These are phyloP conservation scores for Sabuloglossum arenarium DNA, from an alignment of 495 filamentous ascomycete species.

Conservation along the genomic window DNA sequence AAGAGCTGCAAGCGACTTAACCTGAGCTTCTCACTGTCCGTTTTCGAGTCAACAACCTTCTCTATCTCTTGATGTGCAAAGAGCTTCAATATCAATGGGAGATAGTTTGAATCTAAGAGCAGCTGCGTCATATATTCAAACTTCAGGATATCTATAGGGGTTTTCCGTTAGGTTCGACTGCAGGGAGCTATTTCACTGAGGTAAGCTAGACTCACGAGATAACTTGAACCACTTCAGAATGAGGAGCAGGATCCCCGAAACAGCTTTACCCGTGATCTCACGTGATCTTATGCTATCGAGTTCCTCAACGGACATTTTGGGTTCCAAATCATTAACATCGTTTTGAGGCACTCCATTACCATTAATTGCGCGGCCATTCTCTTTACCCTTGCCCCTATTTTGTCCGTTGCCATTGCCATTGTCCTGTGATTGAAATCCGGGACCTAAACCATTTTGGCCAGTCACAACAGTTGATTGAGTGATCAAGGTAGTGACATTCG, in stretches of 20 bases:
- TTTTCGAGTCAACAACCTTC: constrained; percentile 61
- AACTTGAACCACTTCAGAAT: constrained; percentile 92
- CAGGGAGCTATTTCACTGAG: neutral
- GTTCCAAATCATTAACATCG: neutral
- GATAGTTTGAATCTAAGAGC: constrained; percentile 78
- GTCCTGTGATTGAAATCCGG: neutral
- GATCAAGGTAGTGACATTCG: constrained; percentile 48
- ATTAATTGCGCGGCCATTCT: neutral
- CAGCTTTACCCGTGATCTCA: constrained; percentile 78
- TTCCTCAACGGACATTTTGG: constrained; percentile 38
- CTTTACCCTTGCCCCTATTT: constrained; percentile 7
- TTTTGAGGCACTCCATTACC: constrained; percentile 8
- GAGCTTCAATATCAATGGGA: constrained; percentile 78
- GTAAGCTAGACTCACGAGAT: constrained; percentile 43
- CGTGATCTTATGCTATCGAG: constrained; percentile 57
- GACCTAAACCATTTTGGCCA: neutral
- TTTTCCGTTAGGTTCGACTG: constrained; percentile 10
- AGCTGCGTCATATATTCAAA: constrained; percentile 92
- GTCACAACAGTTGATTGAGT: constrained; percentile 15
- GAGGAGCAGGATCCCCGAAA: constrained; percentile 65
- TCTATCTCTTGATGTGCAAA: constrained; percentile 87
- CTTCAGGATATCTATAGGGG: constrained; percentile 61
- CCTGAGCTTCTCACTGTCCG: constrained; percentile 41
- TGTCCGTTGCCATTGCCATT: constrained; percentile 11
- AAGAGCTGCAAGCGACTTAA: constrained; percentile 70